phyloP scores from a whole-genome alignment of 345 rosid genomes.

The Gossypium stocksii region DNA sequence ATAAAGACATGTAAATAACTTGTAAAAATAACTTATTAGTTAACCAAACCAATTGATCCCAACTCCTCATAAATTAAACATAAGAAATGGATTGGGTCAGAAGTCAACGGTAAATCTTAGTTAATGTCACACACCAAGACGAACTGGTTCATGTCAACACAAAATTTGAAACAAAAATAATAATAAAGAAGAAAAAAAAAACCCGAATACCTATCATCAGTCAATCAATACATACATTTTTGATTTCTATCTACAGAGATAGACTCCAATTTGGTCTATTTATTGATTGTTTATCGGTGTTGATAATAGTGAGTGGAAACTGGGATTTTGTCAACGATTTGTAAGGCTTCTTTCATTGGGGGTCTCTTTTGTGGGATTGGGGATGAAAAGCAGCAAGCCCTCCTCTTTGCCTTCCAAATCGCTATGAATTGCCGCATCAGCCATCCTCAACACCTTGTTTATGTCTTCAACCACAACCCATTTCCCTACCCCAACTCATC shows the following conservation, averaged over 20 bases:
- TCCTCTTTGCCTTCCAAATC: conserved; percentile 88
- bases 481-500: conserved; percentile 89
- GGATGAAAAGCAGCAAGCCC: conserved; percentile 72
- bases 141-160: background rate
- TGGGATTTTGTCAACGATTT: conserved; percentile 69
- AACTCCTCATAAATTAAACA: background rate
- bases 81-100: background rate
- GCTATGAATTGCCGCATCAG: conserved; percentile 57
- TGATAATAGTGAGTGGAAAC: conserved; percentile 30
- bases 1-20: background rate
- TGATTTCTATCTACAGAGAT: conserved; percentile 16
- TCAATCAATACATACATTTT: conserved; percentile 29
- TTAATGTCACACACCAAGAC: background rate
- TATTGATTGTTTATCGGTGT: conserved; percentile 20
- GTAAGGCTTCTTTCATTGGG: conserved; percentile 67
- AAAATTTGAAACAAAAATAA: background rate
- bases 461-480: conserved; percentile 58
- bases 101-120: background rate
- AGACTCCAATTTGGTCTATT: background rate
- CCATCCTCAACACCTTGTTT: conserved; percentile 57
- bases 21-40: background rate
- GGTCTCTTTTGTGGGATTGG: conserved; percentile 87
- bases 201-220: conserved; percentile 5
- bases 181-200: background rate
- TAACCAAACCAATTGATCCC: background rate